Evolutionary conservation across 148 eudicot species (phyloP).

Genomic region (Rhododendron vialii): DNA sequence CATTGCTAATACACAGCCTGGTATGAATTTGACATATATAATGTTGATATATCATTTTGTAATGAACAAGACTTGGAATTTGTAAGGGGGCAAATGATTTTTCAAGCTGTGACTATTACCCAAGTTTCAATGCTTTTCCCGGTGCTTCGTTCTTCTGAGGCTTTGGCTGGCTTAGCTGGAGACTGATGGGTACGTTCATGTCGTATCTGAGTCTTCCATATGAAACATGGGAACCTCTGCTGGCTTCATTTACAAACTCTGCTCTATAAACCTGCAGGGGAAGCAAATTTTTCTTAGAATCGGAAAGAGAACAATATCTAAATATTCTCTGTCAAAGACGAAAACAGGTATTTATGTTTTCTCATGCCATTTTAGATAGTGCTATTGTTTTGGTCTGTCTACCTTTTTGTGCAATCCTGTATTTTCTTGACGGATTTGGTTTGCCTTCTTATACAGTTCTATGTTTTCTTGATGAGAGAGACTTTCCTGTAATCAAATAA

Average conservation of each 20-base stretch:
- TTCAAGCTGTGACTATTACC: conserved; percentile 3
- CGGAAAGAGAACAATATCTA: not conserved
- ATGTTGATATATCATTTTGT: conserved; percentile 6
- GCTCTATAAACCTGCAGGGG: conserved; percentile 32
- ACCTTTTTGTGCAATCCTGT: conserved; percentile 54
- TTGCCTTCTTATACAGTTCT: conserved; percentile 42
- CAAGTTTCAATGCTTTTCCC: conserved; percentile 5
- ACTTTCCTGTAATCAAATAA: conserved; percentile 37
- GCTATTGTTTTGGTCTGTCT: not conserved
- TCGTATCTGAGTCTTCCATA: conserved; percentile 11
- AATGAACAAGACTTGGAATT: not conserved
- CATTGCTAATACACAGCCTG: conserved; percentile 48
- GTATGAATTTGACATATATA: conserved; percentile 8
- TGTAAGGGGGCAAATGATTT: not conserved
- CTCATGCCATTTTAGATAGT: not conserved
- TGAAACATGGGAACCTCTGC: conserved; percentile 17
- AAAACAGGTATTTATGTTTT: too few relatives aligned
- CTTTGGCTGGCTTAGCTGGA: conserved; percentile 46
- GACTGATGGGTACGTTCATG: conserved; percentile 25
- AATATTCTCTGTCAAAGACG: not conserved
- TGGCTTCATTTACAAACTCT: conserved; percentile 11
- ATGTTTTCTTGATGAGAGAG: conserved; percentile 51
- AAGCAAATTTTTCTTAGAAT: not conserved
- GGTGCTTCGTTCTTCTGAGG: conserved; percentile 28
- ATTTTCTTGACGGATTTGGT: conserved; percentile 37